Evolutionary conservation across 2,329 filamentous ascomycete species (phyloP), one percentile per base, ranked within the genome.

Genomic region (Metarhizium rileyi): DNA sequence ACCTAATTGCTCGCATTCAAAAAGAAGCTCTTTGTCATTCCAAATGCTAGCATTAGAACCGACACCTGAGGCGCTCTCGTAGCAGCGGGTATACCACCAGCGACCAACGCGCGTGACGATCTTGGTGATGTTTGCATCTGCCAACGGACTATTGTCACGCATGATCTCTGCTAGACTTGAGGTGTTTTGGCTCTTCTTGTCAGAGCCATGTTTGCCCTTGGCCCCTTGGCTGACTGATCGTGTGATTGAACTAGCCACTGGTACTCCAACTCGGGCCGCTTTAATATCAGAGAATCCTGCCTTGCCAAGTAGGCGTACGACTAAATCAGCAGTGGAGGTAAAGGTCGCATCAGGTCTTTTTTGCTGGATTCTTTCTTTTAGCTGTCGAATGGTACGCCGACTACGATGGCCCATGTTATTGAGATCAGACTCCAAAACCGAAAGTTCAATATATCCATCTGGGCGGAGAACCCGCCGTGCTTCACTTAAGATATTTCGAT

Each of bases 11-110:
- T 94, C 87, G 61, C 90, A 96, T 69, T 98, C 93, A 16, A 80
- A 73, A 44, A 97, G 71, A 26, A 97, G 69, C 9, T 76, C 76
- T 49, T 76, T 79, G 62, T 96, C 86, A 44, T 75, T 77, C 85
- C 90, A 97, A 56, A 97, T 87, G 63, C 86, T 79, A 52, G 61
- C 64, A 63, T 46, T 73, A 58, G 28, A 70, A 64, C 52, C 51
- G 33, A 55, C 52, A n/a, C 78, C 66, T 8, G 83, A 73, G 4
- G 78, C 75, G 50, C 77, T 80, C 67, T 96, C 91, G 64, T 96
- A 97, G 71, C 91, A 96, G 47, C 86, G 81, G 9, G 82, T 87
- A 67, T 95, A 97, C 93, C 93, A 98, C 89, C 91, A 97, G 41
- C 93, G 79, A 2, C 90, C 91, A 10, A 97, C 91, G 54, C 83